Conservation (phyloP, 768 basidiomycete species). For the Phlegmacium glaucopus region DNA sequence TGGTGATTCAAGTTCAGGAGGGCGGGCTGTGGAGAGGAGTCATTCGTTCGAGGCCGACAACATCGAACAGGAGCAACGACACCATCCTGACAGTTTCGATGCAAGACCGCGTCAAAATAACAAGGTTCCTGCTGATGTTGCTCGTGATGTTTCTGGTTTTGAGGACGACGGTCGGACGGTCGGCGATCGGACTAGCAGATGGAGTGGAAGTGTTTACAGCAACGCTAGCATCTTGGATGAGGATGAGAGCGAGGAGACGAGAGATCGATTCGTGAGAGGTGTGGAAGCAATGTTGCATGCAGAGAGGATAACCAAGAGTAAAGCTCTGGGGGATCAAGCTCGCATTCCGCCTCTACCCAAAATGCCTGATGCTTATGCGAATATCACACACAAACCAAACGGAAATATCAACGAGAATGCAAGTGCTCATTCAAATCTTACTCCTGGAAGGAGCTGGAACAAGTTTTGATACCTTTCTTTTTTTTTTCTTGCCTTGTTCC, state of each 20-base stretch:
- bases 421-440: background rate
- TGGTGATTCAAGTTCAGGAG: conserved; percentile 7
- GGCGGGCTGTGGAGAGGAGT: conserved; percentile 25
- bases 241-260: conserved; percentile 43
- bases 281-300: conserved; percentile 51
- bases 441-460: conserved; percentile 25
- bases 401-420: conserved; percentile 1
- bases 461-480: conserved; percentile 20
- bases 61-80: background rate
- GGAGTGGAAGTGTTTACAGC: conserved; percentile 47
- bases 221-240: conserved; percentile 51
- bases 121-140: background rate
- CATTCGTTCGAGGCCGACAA: conserved; percentile 22
- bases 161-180: conserved; percentile 19
- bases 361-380: conserved; percentile 31
- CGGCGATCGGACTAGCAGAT: conserved; percentile 34
- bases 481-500: conserved; percentile 9
- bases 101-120: background rate
- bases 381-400: background rate
- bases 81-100: conserved; percentile 2
- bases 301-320: conserved; percentile 9
- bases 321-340: conserved; percentile 6
- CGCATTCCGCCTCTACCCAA: conserved; percentile 43
- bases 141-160: no score
- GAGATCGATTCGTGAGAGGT: conserved; percentile 46